Conservation (phyloP, 2,329 filamentous ascomycete genomes). For the Penicillium sp. region DNA sequence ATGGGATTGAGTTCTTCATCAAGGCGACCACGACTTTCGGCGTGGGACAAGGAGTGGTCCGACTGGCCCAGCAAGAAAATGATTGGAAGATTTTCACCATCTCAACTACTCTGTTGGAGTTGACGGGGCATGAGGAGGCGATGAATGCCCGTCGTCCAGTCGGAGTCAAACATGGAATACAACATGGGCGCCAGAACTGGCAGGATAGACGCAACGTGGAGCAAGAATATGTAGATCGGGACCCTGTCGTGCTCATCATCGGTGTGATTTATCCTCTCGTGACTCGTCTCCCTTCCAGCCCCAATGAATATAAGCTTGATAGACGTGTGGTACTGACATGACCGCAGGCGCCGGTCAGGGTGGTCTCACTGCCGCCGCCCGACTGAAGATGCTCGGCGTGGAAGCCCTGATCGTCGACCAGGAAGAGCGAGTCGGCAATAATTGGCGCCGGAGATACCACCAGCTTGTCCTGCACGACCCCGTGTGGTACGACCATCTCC, state of each 20-base stretch:
- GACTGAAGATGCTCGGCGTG: constrained; percentile 55
- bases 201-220: constrained; percentile 48
- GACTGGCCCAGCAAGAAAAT: constrained; percentile 41
- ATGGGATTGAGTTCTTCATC: constrained; percentile 54
- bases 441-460: constrained; percentile 58
- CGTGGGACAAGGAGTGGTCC: constrained; percentile 50
- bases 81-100: constrained; percentile 60
- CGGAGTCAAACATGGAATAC: constrained; percentile 53
- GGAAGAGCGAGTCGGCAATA: constrained; percentile 55
- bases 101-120: constrained; percentile 53
- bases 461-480: constrained; percentile 64
- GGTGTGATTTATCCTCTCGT: constrained; percentile 41
- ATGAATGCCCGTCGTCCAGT: constrained; percentile 44
- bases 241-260: constrained; percentile 57
- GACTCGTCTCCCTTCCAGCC: no score
- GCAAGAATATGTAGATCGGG: constrained; percentile 44
- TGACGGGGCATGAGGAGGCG: constrained; percentile 52
- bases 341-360: constrained; percentile 53
- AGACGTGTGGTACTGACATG: constrained; percentile 5
- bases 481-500: constrained; percentile 52
- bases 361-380: constrained; percentile 53
- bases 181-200: constrained; percentile 54
- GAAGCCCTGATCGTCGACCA: constrained; percentile 54
- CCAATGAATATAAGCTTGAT: no score
- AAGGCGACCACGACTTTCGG: constrained; percentile 51